phyloP scores from a whole-genome alignment of 177 flowering plant species.

The Vitis hybrid region DNA sequence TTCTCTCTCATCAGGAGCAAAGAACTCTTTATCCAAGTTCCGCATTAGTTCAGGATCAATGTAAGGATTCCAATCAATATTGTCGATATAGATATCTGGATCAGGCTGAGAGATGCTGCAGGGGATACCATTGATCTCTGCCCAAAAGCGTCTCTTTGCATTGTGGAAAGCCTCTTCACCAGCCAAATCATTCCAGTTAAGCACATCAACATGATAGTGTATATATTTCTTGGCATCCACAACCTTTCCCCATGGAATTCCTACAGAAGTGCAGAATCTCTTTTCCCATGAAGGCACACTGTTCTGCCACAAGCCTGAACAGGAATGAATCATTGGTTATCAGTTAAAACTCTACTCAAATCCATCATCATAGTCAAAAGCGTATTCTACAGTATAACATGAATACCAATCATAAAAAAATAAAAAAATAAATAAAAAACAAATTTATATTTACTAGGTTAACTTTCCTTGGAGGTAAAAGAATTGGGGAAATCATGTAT shows the following conservation, averaged over 20 bases:
- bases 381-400: no score
- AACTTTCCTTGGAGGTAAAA: no score
- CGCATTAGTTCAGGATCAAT: constrained; percentile 54
- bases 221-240: constrained; percentile 40
- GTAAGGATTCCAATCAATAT: constrained; percentile 61
- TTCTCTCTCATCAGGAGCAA: constrained; percentile 33
- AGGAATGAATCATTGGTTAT: background rate
- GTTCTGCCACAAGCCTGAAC: constrained; percentile 23
- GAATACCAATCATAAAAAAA: no score
- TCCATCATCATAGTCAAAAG: no score
- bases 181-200: constrained; percentile 57
- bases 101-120: constrained; percentile 62
- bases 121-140: constrained; percentile 54
- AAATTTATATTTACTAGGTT: no score
- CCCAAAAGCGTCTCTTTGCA: constrained; percentile 73
- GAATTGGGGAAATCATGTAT: no score
- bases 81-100: constrained; percentile 68
- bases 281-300: constrained; percentile 62
- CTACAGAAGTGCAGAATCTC: constrained; percentile 40
- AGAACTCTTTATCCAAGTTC: constrained; percentile 51
- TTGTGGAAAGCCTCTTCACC: constrained; percentile 53
- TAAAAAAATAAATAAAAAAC: no score
- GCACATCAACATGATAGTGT: constrained; percentile 26
- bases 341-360: no score
- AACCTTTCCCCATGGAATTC: constrained; percentile 60